Conservation (phyloP, 371 early-diverging fungal species). For the Modicella reniformis region DNA sequence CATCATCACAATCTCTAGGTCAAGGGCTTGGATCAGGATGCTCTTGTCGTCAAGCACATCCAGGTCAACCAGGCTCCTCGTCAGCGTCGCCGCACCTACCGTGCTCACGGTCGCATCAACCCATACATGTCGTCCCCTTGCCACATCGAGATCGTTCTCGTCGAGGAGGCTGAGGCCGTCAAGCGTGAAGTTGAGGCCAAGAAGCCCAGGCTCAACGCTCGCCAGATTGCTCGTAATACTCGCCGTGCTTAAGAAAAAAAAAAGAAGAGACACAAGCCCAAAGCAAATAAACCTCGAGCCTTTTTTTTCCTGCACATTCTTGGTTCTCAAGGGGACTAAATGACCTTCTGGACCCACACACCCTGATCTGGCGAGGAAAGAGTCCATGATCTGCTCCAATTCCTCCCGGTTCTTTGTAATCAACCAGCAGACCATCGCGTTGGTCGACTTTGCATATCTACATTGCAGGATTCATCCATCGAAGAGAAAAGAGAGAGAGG, state of each 20-base stretch:
- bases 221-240: slow-evolving; percentile 68
- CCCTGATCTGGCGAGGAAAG: slow-evolving; percentile 61
- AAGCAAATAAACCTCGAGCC: too few species aligned
- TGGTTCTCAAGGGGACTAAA: background rate
- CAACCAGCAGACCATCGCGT: slow-evolving; percentile 58
- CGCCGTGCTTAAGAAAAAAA: slow-evolving; percentile 58
- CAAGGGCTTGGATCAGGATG: slow-evolving; percentile 91
- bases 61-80: slow-evolving; percentile 99
- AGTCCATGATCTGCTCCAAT: slow-evolving; percentile 63
- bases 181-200: slow-evolving; percentile 75
- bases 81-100: slow-evolving; percentile 97
- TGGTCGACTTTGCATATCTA: slow-evolving; percentile 60
- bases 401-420: slow-evolving; percentile 61
- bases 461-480: background rate
- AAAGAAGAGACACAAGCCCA: too few species aligned
- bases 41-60: slow-evolving; percentile 92
- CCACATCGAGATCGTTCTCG: slow-evolving; percentile 95
- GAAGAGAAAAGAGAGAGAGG: background rate
- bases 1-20: slow-evolving; percentile 53
- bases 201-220: slow-evolving; percentile 68
- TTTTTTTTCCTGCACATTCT: too few species aligned
- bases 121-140: slow-evolving; percentile 97
- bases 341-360: slow-evolving; percentile 63
- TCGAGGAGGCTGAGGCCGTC: slow-evolving; percentile 86
- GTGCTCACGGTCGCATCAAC: slow-evolving; percentile 97